Evolutionary conservation across 2,329 filamentous ascomycete species (phyloP).

Genomic region (Paecilomyces formosus): DNA sequence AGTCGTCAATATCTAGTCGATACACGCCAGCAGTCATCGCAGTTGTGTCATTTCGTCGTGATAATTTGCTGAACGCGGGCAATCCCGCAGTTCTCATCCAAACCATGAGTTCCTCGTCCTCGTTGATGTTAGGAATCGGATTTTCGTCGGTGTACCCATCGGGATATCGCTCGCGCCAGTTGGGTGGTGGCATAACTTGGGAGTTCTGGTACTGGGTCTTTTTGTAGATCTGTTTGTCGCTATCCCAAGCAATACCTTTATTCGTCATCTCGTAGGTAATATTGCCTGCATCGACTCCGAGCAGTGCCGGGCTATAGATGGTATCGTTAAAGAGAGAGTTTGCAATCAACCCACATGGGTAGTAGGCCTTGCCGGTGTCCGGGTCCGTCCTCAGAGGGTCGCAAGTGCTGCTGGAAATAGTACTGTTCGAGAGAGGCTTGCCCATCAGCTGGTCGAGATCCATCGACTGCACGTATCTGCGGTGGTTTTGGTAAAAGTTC

Average conservation of each 20-base stretch:
- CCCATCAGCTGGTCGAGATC: constrained; percentile 78
- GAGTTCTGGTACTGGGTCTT: constrained; percentile 56
- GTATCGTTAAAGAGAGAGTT: constrained; percentile 98
- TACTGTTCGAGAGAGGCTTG: constrained; percentile 49
- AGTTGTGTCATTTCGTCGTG: constrained; percentile 68
- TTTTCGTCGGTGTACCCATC: constrained; percentile 59
- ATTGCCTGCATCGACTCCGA: constrained; percentile 42
- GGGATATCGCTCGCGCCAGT: constrained; percentile 69
- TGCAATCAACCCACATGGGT: constrained; percentile 90
- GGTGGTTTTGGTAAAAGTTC: constrained; percentile 98
- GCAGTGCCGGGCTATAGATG: constrained; percentile 58
- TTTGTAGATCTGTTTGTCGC: constrained; percentile 74
- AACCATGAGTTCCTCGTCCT: constrained; percentile 83
- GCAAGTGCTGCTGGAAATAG: constrained; percentile 64
- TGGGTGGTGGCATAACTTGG: constrained; percentile 72
- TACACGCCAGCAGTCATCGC: constrained; percentile 67
- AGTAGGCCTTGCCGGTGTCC: constrained; percentile 62
- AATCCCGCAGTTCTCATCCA: constrained; percentile 98
- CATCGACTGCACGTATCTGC: constrained; percentile 88
- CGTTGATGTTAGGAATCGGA: constrained; percentile 63
- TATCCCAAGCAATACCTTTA: constrained; percentile 75
- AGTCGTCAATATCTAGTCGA: constrained; percentile 64
- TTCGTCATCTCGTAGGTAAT: constrained; percentile 68
- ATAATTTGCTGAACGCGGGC: constrained; percentile 90
- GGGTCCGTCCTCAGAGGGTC: constrained; percentile 58